Conservation (phyloP, 2,329 filamentous ascomycete species). For the Hawksworthiomyces lignivorus region DNA sequence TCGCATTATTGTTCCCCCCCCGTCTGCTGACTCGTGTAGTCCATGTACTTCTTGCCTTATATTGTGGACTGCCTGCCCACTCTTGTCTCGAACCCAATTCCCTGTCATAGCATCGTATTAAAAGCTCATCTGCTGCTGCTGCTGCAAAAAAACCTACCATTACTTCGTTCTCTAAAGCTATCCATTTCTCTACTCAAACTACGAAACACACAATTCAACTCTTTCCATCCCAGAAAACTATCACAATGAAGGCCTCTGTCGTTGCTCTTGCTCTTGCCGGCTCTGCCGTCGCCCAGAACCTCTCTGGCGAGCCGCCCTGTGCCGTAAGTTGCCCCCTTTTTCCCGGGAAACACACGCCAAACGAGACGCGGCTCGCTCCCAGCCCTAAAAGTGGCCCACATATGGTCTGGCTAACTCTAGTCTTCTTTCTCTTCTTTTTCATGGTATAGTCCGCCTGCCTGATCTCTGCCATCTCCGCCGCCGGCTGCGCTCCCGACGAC, state of each 20-base stretch:
- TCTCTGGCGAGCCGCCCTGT: conserved; percentile 27
- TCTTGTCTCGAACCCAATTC: too few species aligned
- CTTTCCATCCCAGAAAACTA: not conserved
- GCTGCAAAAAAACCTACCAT: not conserved
- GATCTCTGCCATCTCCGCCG: conserved; percentile 34
- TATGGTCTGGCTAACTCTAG: too few species aligned
- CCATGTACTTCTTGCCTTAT: not conserved
- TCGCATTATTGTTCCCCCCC: too few species aligned
- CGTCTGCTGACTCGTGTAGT: conserved; percentile 5
- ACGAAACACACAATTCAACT: not conserved
- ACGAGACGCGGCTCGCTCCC: too few species aligned
- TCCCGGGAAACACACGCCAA: too few species aligned
- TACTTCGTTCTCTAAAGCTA: too few species aligned
- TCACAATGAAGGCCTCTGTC: conserved; percentile 16
- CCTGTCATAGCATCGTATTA: too few species aligned
- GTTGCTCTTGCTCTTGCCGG: conserved; percentile 18
- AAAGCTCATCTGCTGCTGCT: too few species aligned
- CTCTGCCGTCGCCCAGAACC: conserved; percentile 25
- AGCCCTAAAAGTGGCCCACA: too few species aligned
- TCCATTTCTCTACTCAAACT: too few species aligned
- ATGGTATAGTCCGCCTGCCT: conserved; percentile 42
- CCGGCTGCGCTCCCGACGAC: conserved; percentile 39
- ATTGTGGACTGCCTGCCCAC: conserved; percentile 3
- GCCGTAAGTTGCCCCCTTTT: conserved; percentile 23
- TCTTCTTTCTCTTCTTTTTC: too few species aligned